Evolutionary conservation across 2,329 filamentous ascomycete genomes (phyloP), one percentile per base, ranked within the genome.

Genomic region (Fusarium vanettenii): DNA sequence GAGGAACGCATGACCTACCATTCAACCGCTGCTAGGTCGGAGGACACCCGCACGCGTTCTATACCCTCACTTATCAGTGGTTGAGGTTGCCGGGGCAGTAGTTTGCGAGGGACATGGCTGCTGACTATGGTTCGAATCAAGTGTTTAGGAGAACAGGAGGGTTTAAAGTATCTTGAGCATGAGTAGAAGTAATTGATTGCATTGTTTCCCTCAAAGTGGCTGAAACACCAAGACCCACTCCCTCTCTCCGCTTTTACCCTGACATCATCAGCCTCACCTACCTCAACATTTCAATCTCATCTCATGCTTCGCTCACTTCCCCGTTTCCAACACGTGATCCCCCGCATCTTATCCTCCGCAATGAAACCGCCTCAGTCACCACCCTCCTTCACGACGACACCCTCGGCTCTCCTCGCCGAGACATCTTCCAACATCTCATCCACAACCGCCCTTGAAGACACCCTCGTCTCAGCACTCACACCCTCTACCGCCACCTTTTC

Each of bases 11-110:
- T 76, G 9, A 78, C 86, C 25, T 87, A 87, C 78, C 87, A 86
- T 86, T 88, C 86, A 4, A 82, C 82, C 3, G 78, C 80, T 22
- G 85, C 85, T 66, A 79, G 83, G 18, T 82, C 82, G 48, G 48
- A 81, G 87, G n/a, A 80, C 82, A 67, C 87, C 87, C 7, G 82
- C 81, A 48, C 88, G 86, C 70, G 87, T 88, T 65, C 80, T 87
- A 45, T 83, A 83, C 48, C 88, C 88, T 3, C 82, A 82, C 14
- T 74, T 86, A 81, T 55, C 83, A 81, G 2, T 75, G 85, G 45
- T 64, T 87, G 73, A 80, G 77, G 71, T 79, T 81, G 0, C 81
- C 80, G 74, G 82, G 75, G 67, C 61, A 79, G 64, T 74, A 79
- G 59, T 74, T 86, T 27, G 85, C 83, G 8, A 75, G 77, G 50